Evolutionary conservation across 1,284 basidiomycete species (phyloP).

Genomic region (Malassezia arunalokei): DNA sequence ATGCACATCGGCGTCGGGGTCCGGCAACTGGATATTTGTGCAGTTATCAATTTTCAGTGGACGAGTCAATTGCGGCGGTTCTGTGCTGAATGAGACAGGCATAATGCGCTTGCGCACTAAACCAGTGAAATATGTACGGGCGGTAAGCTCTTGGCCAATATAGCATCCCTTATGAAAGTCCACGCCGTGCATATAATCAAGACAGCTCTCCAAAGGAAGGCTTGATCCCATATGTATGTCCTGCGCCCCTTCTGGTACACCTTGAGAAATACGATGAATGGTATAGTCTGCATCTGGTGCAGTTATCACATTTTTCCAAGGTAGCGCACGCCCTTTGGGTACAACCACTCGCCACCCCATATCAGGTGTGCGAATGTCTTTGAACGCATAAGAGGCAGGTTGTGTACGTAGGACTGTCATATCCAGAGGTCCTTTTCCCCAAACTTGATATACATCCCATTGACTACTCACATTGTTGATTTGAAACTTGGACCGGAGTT

Average conservation of each 20-base stretch:
- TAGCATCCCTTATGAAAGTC: conserved; percentile 98
- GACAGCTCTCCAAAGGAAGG: conserved; percentile 82
- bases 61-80: background rate
- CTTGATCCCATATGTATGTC: conserved; percentile 68
- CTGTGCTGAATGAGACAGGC: conserved; percentile 52
- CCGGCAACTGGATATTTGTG: background rate
- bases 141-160: conserved; percentile 91
- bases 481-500: conserved; percentile 78
- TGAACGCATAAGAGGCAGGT: background rate
- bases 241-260: conserved; percentile 70
- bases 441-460: conserved; percentile 68
- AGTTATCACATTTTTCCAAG: background rate
- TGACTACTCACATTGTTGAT: conserved; percentile 60
- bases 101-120: conserved; percentile 79
- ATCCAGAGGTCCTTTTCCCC: conserved; percentile 50
- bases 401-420: no score
- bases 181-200: conserved; percentile 88
- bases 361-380: conserved; percentile 23
- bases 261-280: conserved; percentile 65
- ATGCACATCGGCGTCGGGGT: conserved; percentile 19
- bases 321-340: background rate
- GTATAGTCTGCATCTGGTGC: conserved; percentile 51
- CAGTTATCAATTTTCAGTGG: background rate
- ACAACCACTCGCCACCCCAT: conserved; percentile 31
- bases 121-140: conserved; percentile 89